Evolutionary conservation across 139 green algal genomes (phyloP).

Genomic region (Klebsormidium nitens): DNA sequence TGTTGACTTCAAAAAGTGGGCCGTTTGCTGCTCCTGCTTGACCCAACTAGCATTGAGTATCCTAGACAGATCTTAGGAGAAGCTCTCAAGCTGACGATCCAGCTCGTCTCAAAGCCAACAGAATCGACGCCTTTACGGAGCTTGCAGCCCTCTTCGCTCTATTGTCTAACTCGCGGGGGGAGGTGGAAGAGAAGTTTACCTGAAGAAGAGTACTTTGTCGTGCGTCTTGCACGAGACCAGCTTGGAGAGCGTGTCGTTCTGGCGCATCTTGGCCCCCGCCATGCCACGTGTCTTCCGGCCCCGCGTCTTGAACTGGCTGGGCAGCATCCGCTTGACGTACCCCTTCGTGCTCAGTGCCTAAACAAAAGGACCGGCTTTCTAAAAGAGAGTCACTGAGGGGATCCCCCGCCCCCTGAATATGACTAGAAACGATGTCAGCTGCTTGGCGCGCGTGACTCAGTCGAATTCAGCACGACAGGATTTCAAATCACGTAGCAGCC

Average conservation of each 20-base stretch:
- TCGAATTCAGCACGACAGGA: constrained; percentile 15
- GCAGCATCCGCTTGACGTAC: constrained; percentile 85
- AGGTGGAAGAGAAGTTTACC: constrained; percentile 40
- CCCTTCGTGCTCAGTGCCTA: constrained; percentile 60
- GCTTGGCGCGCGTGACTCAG: neutral
- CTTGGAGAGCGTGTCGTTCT: constrained; percentile 61
- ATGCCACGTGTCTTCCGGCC: constrained; percentile 43
- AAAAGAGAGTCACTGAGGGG: constrained; percentile 37
- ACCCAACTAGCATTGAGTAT: too few relatives aligned
- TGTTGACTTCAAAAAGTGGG: too few relatives aligned
- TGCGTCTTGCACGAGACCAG: constrained; percentile 57
- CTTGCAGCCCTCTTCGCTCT: too few relatives aligned
- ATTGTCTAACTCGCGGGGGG: too few relatives aligned
- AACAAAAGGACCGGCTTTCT: too few relatives aligned
- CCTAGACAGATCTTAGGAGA: too few relatives aligned
- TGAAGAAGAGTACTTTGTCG: constrained; percentile 78
- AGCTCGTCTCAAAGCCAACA: too few relatives aligned
- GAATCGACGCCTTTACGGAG: too few relatives aligned
- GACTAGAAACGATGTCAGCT: neutral
- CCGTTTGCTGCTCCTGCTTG: too few relatives aligned
- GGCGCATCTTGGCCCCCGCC: constrained; percentile 47
- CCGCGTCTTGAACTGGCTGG: constrained; percentile 51
- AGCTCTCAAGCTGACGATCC: too few relatives aligned
- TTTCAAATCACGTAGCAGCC: neutral
- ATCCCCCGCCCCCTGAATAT: constrained; percentile 11